Percentiles rank a stretch among this genome's conserved stretches.
These are phyloP conservation scores for Ligustrum vulgare DNA, from an alignment of 257 asterid species.

Conservation along the genomic window DNA sequence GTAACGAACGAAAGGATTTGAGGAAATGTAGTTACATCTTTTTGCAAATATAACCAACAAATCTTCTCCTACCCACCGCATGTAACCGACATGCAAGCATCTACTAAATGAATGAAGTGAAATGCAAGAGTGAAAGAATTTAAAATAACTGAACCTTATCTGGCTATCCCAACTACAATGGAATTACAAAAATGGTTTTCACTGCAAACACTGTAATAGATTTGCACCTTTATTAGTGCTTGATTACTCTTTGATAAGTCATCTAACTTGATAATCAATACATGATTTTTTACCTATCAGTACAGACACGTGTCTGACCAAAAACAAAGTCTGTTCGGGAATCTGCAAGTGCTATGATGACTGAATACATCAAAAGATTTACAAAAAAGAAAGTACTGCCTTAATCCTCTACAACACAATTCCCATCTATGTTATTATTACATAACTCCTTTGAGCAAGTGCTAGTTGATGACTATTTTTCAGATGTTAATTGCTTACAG, in stretches of 20 bases:
- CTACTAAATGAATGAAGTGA: neutral
- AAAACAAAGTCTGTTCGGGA: neutral
- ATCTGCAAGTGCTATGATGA: no score
- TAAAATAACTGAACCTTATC: neutral
- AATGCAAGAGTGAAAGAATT: neutral
- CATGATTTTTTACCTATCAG: neutral
- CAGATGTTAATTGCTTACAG: neutral
- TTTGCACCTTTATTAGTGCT: neutral
- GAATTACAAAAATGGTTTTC: neutral
- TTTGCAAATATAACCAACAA: no score
- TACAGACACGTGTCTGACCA: neutral
- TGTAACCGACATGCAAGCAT: neutral
- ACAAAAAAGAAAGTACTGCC: neutral
- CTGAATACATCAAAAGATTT: no score
- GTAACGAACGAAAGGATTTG: no score
- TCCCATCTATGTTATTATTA: slow-evolving; percentile 2
- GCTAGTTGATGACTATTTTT: neutral
- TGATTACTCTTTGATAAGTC: neutral
- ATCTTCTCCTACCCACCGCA: no score
- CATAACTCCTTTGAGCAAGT: neutral
- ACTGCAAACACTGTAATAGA: neutral
- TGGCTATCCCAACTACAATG: neutral
- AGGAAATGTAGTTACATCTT: no score
- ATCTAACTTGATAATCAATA: neutral
- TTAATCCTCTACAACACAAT: neutral